phyloP scores from a whole-genome alignment of 2,329 filamentous ascomycete species.

The Fonsecaea nubica region DNA sequence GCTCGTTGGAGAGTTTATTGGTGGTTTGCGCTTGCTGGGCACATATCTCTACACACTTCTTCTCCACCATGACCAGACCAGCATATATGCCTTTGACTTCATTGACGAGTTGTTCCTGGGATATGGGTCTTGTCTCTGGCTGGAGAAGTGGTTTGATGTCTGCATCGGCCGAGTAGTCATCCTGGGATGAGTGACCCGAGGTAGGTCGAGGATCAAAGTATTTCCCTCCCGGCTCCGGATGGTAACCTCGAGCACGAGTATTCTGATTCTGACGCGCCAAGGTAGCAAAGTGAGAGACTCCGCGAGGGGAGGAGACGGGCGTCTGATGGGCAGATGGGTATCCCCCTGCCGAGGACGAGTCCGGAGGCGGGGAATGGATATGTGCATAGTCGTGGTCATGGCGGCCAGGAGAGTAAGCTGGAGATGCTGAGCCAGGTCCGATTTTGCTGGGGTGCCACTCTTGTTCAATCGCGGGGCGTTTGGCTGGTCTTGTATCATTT shows the following conservation, averaged over 20 bases:
- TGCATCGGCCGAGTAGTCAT: slow-evolving; percentile 12
- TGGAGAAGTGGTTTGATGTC: slow-evolving; percentile 49
- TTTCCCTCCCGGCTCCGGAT: background rate
- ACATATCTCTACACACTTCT: slow-evolving; percentile 84
- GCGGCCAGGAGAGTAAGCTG: slow-evolving; percentile 17
- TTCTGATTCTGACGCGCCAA: background rate
- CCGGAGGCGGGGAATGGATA: slow-evolving; percentile 8
- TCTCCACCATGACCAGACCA: slow-evolving; percentile 65
- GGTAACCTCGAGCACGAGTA: background rate
- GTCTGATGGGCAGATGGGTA: slow-evolving; percentile 23
- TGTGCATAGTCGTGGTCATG: slow-evolving; percentile 17
- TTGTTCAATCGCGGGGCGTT: slow-evolving; percentile 27
- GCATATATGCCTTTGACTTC: slow-evolving; percentile 73
- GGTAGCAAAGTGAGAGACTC: background rate
- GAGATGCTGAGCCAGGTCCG: slow-evolving; percentile 27
- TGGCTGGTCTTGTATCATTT: slow-evolving; percentile 18
- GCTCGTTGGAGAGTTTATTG: slow-evolving; percentile 64
- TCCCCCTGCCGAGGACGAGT: slow-evolving; percentile 17
- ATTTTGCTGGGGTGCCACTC: slow-evolving; percentile 26
- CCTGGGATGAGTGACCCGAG: background rate
- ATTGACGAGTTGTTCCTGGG: slow-evolving; percentile 76
- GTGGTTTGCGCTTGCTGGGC: slow-evolving; percentile 63
- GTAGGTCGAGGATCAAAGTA: background rate
- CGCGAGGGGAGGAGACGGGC: slow-evolving; percentile 26
- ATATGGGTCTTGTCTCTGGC: slow-evolving; percentile 71